A percentile compares a stretch with the other conserved stretches of the same genome.
These are phyloP conservation scores for Epichloe festucae DNA, from an alignment of 2,329 filamentous ascomycete genomes.

Conservation along the genomic window DNA sequence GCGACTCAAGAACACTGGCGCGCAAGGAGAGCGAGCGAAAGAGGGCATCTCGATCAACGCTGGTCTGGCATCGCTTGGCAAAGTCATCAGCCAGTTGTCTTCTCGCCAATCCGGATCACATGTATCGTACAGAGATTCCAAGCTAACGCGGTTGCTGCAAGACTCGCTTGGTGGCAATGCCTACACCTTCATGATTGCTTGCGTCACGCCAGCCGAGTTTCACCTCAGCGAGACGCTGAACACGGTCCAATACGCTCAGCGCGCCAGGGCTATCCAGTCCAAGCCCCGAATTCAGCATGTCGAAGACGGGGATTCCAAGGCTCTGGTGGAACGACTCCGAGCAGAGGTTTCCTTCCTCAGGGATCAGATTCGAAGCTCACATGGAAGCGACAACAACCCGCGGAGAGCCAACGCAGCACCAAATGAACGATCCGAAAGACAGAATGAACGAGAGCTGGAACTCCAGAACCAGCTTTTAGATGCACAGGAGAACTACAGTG, in stretches of 20 bases:
- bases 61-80: constrained; percentile 84
- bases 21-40: constrained; percentile 83
- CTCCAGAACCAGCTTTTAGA: constrained; percentile 90
- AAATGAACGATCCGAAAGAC: constrained; percentile 64
- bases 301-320: constrained; percentile 89
- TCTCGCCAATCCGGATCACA: constrained; percentile 77
- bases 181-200: constrained; percentile 99
- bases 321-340: constrained; percentile 82
- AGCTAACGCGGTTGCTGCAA: constrained; percentile 84
- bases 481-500: constrained; percentile 84
- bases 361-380: constrained; percentile 82
- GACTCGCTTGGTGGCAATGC: constrained; percentile 94
- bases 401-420: constrained; percentile 38
- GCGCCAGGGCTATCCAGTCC: constrained; percentile 90
- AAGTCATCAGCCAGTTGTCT: constrained; percentile 95
- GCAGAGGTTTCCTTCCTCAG: constrained; percentile 88
- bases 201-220: constrained; percentile 92
- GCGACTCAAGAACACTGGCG: constrained; percentile 90
- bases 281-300: constrained; percentile 92
- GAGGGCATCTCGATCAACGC: constrained; percentile 98
- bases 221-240: constrained; percentile 96
- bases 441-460: constrained; percentile 74
- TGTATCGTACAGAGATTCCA: constrained; percentile 97
- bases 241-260: constrained; percentile 92
- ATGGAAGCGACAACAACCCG: constrained; percentile 43